Conservation (phyloP, 2,329 filamentous ascomycete genomes). For the Fusarium praegraminearum region DNA sequence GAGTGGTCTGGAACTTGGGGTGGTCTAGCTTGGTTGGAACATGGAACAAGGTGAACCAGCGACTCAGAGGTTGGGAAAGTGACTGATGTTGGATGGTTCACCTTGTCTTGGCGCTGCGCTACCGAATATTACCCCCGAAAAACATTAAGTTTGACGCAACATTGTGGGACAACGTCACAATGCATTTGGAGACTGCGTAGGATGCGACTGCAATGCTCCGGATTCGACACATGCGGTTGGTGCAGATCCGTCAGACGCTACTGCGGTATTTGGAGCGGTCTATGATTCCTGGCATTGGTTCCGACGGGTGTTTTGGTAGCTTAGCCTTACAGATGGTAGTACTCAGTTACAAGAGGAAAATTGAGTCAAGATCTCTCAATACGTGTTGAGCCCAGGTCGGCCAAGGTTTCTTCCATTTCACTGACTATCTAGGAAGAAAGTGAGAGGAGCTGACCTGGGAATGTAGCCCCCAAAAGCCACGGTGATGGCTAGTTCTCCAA, state of each 20-base stretch:
- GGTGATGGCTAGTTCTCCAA: not conserved
- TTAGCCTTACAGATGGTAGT: not conserved
- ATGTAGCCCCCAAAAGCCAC: too few relatives aligned
- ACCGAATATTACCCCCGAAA: not conserved
- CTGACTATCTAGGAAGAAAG: not conserved
- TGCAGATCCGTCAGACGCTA: constrained; percentile 13
- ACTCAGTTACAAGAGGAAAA: not conserved
- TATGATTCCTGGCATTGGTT: constrained; percentile 2
- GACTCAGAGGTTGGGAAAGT: constrained; percentile 9
- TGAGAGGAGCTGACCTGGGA: too few relatives aligned
- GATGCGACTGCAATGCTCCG: not conserved
- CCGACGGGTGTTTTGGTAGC: not conserved
- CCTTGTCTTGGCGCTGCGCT: not conserved
- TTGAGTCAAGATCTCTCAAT: fast-evolving
- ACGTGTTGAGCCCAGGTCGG: not conserved
- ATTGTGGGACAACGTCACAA: constrained; percentile 27
- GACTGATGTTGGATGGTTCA: constrained; percentile 6
- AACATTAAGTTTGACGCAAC: not conserved
- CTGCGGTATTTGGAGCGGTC: constrained; percentile 5
- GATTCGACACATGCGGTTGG: not conserved
- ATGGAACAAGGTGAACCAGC: constrained; percentile 4
- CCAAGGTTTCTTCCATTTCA: not conserved
- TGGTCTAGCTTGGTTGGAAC: not conserved
- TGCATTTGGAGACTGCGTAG: constrained; percentile 14
- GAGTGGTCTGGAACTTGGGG: not conserved